Evolutionary conservation across 345 rosid species (phyloP), one percentile per base, ranked within the genome.

Genomic region (Populus simonii): DNA sequence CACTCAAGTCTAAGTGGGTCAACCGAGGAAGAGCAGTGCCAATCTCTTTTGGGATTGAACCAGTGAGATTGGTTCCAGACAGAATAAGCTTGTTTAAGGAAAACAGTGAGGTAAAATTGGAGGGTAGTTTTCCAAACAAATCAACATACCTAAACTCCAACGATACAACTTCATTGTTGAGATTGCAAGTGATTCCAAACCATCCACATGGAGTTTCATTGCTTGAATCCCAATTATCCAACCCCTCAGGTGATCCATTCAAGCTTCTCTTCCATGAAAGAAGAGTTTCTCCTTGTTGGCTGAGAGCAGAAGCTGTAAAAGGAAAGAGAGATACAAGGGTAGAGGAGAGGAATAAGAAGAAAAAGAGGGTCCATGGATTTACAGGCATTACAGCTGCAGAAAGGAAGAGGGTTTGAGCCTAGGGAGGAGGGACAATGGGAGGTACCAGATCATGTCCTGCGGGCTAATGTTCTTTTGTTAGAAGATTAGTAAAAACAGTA

Each of bases 61-160:
- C 97, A 10, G 94, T 91, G 75, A 93, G 92, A 79, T 94, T 94
- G 51, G 87, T 81, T 65, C 89, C 89, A 6, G 86, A 73, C 10
- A 91, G 80, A 43, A 87, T 79, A 4, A 91, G 88, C 85, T 70
- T 86, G 76, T 83, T 84, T 75, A 91, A 74, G 7, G 89, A 80
- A 33, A 18, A 62, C 66, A 91, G 76, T 3, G 87, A 80, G 22
- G 84, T 79, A 72, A 90, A 87, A 77, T 90, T 82, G 71, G 85
- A 63, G 2, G 92, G 92, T 25, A 88, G 72, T 3, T 65, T 8
- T 59, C 93, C 93, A 29, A 83, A 73, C 79, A 91, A 85, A 83
- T 89, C 87, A 6, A 84, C 85, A 36, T 84, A 79, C 76, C 82
- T 83, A 81, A 91, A 77, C 20, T 83, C 86, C 83, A 91, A 68